Evolutionary conservation across 352 stramenopile genomes (phyloP).

Genomic region (Globisporangium paddicum): DNA sequence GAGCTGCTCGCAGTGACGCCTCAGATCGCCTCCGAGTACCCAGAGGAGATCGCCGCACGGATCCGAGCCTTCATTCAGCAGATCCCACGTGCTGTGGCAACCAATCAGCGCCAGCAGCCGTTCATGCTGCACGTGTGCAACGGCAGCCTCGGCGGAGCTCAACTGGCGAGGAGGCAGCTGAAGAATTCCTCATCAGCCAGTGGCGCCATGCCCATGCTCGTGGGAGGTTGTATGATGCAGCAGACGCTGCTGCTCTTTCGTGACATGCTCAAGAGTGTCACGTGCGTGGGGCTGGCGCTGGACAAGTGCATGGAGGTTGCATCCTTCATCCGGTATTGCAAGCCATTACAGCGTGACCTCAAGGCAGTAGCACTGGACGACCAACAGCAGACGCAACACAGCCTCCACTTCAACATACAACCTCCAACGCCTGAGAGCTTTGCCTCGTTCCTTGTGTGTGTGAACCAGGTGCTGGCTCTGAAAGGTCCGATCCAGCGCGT

Average conservation of each 20-base stretch:
- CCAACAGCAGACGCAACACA: neutral
- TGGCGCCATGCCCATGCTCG: neutral
- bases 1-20: constrained; percentile 15
- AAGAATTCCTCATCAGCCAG: neutral
- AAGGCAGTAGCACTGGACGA: neutral
- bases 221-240: constrained; percentile 30
- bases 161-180: constrained; percentile 1
- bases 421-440: constrained; percentile 10
- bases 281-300: constrained; percentile 13
- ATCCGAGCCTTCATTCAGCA: constrained; percentile 10
- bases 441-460: constrained; percentile 17
- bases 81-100: constrained; percentile 5
- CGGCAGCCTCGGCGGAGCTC: constrained; percentile 16
- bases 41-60: constrained; percentile 9
- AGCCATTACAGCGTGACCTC: constrained; percentile 2
- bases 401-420: neutral
- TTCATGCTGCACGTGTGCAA: constrained; percentile 28
- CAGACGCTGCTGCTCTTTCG: constrained; percentile 20
- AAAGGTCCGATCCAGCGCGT: constrained; percentile 10
- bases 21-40: neutral
- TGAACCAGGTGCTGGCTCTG: constrained; percentile 13
- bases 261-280: constrained; percentile 16
- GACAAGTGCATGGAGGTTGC: constrained; percentile 21
- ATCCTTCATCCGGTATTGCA: constrained; percentile 8
- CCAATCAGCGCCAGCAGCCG: neutral